Evolutionary conservation across 2,329 filamentous ascomycete genomes (phyloP), one percentile per base, ranked within the genome.

Genomic region (Dendrostoma leiphaemia): DNA sequence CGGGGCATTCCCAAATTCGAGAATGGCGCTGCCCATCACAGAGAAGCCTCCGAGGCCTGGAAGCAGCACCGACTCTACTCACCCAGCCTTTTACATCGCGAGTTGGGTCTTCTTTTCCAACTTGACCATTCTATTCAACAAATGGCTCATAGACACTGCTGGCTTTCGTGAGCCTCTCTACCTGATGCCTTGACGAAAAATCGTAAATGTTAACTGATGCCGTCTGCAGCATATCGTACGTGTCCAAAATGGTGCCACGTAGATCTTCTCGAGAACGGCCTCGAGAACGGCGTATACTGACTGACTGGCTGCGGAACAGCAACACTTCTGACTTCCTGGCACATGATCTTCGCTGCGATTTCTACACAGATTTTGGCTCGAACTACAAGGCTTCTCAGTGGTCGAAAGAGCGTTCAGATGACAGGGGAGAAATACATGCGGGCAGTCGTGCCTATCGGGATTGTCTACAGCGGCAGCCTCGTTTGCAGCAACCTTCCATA

Each of bases 401-500:
- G 91, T 62, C 87, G 93, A 65, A 94, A 96, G 75, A 89, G 86
- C 38, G 91, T 97, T 58, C 94, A 94, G 75, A 97, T 97, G 92
- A 96, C 89, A 21, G 90, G 90, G 62, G 86, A 86, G 61, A 84
- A 96, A 64, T 97, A 97, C 73, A 76, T 97, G 59, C 88, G 91
- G 64, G 91, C 91, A 38, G 95, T 97, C 62, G 86, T 96, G 29
- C 92, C 93, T 58, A 96, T 97, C 67, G 92, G 92, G 61, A 73
- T 96, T 65, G 92, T 96, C 75, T 97, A 96, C 83, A 92, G 88
- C 67, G 78, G 96, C 75, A 92, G 88, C 71, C 82, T 97, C 74
- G 96, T 97, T 68, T 96, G 91, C 74, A 90, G 91, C 70, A 97
- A 97, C 77, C 76, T 95, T 74, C 90, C 92, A 62, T 97, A 97